Percentiles rank a stretch among this genome's conserved stretches.
Evolutionary conservation across 805 yeast species (phyloP).

Genomic region (Yamadazyma sp.): DNA sequence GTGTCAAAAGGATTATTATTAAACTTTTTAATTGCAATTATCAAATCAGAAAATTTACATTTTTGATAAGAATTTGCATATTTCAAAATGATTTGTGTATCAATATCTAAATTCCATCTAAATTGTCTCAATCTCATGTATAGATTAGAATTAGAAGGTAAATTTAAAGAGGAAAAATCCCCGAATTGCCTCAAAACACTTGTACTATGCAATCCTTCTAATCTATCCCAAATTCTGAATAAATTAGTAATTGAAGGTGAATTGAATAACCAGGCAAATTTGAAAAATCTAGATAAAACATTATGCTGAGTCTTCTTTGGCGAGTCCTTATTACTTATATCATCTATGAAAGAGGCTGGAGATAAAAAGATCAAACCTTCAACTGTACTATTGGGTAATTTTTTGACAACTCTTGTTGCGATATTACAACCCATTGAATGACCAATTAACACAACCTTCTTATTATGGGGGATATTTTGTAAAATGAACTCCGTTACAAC

Average conservation of each 20-base stretch:
- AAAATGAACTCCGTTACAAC: constrained; percentile 35
- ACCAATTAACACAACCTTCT: constrained; percentile 52
- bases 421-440: constrained; percentile 75
- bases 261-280: constrained; percentile 30
- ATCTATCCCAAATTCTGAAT: constrained; percentile 57
- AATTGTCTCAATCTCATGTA: constrained; percentile 55
- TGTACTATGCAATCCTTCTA: constrained; percentile 56
- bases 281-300: constrained; percentile 5
- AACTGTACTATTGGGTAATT: constrained; percentile 34
- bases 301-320: constrained; percentile 1
- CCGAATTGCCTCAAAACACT: constrained; percentile 59
- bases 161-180: constrained; percentile 9
- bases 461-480: constrained; percentile 35
- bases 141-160: constrained; percentile 13
- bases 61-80: constrained; percentile 51
- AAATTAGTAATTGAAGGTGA: constrained; percentile 49
- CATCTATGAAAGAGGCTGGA: constrained; percentile 42
- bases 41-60: constrained; percentile 43
- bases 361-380: constrained; percentile 49
- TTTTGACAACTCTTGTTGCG: constrained; percentile 42
- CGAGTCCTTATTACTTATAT: constrained; percentile 3
- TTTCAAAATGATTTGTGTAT: constrained; percentile 50
- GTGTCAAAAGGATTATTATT: constrained; percentile 30
- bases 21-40: constrained; percentile 33
- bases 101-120: constrained; percentile 67